Percentiles rank a stretch among this genome's conserved stretches.
Evolutionary conservation across 2,329 filamentous ascomycete genomes (phyloP).

Genomic region (Hymenoscyphus fraxineus): DNA sequence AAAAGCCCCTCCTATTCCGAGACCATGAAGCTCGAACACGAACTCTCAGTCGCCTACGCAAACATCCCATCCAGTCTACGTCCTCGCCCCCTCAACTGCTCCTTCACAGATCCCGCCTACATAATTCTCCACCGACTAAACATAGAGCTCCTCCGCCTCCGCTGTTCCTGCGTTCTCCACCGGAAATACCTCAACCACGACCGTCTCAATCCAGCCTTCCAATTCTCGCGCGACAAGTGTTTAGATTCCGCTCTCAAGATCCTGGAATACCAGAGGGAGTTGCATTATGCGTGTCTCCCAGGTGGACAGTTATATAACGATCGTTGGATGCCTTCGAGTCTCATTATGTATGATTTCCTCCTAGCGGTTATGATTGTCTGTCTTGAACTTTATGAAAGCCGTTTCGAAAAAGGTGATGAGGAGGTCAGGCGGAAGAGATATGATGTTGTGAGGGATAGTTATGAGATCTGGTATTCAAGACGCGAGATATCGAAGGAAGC

Average conservation of each 20-base stretch:
- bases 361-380: slow-evolving; percentile 20
- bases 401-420: neutral
- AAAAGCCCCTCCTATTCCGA: slow-evolving; percentile 46
- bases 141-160: slow-evolving; percentile 15
- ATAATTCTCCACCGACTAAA: slow-evolving; percentile 14
- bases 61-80: slow-evolving; percentile 44
- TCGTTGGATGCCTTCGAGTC: slow-evolving; percentile 18
- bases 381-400: slow-evolving; percentile 16
- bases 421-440: slow-evolving; percentile 5
- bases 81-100: slow-evolving; percentile 8
- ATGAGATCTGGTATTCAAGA: slow-evolving; percentile 16
- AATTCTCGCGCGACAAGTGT: slow-evolving; percentile 49
- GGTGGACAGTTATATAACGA: slow-evolving; percentile 13
- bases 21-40: slow-evolving; percentile 44
- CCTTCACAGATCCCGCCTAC: slow-evolving; percentile 13
- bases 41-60: slow-evolving; percentile 44
- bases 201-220: slow-evolving; percentile 45
- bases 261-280: slow-evolving; percentile 41
- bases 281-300: slow-evolving; percentile 13
- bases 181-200: slow-evolving; percentile 28
- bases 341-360: slow-evolving; percentile 17
- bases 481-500: slow-evolving; percentile 12
- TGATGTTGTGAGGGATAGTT: slow-evolving; percentile 9
- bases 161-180: slow-evolving; percentile 17
- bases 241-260: slow-evolving; percentile 46